phyloP scores from a whole-genome alignment of 805 yeast genomes.

The Monosporozyma servazzii region DNA sequence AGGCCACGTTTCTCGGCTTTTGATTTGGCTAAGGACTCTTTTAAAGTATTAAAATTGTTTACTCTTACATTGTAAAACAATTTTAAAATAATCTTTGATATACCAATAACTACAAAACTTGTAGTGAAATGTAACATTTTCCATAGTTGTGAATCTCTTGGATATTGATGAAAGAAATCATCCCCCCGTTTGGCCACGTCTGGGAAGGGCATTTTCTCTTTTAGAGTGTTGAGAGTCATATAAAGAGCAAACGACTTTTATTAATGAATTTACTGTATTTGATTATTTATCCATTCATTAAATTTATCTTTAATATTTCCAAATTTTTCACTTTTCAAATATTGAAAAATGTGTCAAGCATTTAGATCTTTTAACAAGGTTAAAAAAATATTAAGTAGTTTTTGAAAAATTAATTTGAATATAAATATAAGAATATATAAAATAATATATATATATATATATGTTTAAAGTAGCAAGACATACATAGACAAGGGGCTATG shows the following conservation, averaged over 20 bases:
- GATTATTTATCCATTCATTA: too few relatives aligned
- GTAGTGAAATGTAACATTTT: constrained; percentile 58
- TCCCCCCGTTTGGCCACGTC: constrained; percentile 67
- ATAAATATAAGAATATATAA: background rate
- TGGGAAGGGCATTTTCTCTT: constrained; percentile 48
- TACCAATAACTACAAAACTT: constrained; percentile 53
- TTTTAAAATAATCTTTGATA: constrained; percentile 53
- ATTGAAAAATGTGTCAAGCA: background rate
- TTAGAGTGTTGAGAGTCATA: background rate
- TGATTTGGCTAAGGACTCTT: constrained; percentile 53
- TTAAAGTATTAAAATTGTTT: constrained; percentile 53
- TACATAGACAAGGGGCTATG: constrained; percentile 35
- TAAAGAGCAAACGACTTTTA: too few relatives aligned
- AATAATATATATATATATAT: too few relatives aligned
- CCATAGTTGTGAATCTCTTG: constrained; percentile 55
- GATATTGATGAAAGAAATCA: constrained; percentile 54
- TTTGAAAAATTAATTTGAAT: too few relatives aligned
- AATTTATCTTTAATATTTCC: too few relatives aligned
- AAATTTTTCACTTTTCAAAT: background rate
- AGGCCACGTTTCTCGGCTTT: constrained; percentile 62
- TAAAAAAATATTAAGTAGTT: background rate
- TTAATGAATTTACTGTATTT: too few relatives aligned
- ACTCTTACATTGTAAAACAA: constrained; percentile 56
- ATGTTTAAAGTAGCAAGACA: background rate
- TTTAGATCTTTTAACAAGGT: background rate